Evolutionary conservation across 495 filamentous ascomycete species (phyloP), one percentile per base, ranked within the genome.

Genomic region (Aspergillus nanangensis): DNA sequence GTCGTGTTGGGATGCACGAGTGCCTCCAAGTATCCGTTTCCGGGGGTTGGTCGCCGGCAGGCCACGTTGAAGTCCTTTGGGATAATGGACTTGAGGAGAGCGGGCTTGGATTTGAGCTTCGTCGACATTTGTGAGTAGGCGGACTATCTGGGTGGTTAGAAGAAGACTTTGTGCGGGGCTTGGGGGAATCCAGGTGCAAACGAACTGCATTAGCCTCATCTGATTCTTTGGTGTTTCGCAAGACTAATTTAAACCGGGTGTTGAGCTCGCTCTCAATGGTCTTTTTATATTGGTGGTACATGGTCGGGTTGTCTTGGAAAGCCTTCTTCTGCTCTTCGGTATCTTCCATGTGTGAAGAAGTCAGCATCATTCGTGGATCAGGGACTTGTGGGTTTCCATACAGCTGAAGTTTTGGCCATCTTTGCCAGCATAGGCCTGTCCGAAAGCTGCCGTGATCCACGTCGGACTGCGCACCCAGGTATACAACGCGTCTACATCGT

Each of bases 51-150:
- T 3, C 72, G 63, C 23, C 62, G 62, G 44, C 72, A 75, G 8
- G 61, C 65, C 32, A 72, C 61, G 25, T 55, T 68, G 36, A 74
- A 62, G 19, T 69, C 53, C 20, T 33, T 38, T 2, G 81, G 80
- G 18, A 74, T 63, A 21, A 79, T 62, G 18, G 60, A 51, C 9
- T 69, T 58, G 11, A 67, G 39, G 18, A 81, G 55, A 36, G 74
- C 69, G 10, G 74, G 69, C 31, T 76, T 69, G 25, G 61, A 59
- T n/a, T 59, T 59, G 8, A 79, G 51, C 13, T 70, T 57, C 29
- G 69, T 45, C 41, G 52, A 46, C 65, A 72, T 72, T 14, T 45
- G 32, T 10, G 19, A 13, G 17, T 41, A 46, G 2, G 47, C 29
- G 21, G 20, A 47, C n/a, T n/a, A n/a, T n/a, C n/a, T n/a, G n/a